A percentile compares a stretch with the other conserved stretches of the same genome.
Evolutionary conservation across 805 yeast genomes (phyloP).

Genomic region (Kluyveromyces wickerhamii): DNA sequence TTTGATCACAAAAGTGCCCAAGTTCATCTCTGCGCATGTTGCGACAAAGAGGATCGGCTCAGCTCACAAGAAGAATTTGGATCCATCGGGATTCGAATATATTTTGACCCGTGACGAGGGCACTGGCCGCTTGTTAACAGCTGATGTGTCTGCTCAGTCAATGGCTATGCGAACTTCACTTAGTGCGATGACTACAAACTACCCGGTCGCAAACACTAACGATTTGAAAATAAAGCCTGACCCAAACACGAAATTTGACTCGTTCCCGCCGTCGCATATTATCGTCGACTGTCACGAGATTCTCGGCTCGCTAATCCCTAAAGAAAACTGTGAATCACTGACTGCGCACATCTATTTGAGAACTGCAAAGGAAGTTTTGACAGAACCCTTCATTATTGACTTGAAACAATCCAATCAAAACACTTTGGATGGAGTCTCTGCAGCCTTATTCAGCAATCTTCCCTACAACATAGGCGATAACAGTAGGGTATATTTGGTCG

Average conservation of each 20-base stretch:
- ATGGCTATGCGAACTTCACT: slow-evolving; percentile 62
- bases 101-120: slow-evolving; percentile 54
- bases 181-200: slow-evolving; percentile 65
- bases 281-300: slow-evolving; percentile 72
- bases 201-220: slow-evolving; percentile 42
- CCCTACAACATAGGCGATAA: slow-evolving; percentile 58
- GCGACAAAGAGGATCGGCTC: slow-evolving; percentile 22
- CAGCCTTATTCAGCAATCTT: slow-evolving; percentile 71
- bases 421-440: slow-evolving; percentile 60
- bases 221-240: slow-evolving; percentile 37
- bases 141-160: slow-evolving; percentile 41
- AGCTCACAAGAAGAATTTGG: slow-evolving; percentile 27
- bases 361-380: slow-evolving; percentile 51
- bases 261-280: slow-evolving; percentile 48
- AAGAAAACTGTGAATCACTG: slow-evolving; percentile 61
- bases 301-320: slow-evolving; percentile 44
- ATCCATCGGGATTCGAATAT: slow-evolving; percentile 59
- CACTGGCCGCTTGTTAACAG: slow-evolving; percentile 49
- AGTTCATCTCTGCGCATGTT: slow-evolving; percentile 44
- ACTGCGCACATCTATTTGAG: slow-evolving; percentile 67
- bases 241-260: slow-evolving; percentile 39
- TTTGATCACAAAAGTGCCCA: slow-evolving; percentile 51
- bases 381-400: slow-evolving; percentile 72
- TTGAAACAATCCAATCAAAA: slow-evolving; percentile 51
- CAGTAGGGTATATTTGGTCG: slow-evolving; percentile 67